Evolutionary conservation across 208 protist species (phyloP).

Genomic region (Spongospora subterranea): DNA sequence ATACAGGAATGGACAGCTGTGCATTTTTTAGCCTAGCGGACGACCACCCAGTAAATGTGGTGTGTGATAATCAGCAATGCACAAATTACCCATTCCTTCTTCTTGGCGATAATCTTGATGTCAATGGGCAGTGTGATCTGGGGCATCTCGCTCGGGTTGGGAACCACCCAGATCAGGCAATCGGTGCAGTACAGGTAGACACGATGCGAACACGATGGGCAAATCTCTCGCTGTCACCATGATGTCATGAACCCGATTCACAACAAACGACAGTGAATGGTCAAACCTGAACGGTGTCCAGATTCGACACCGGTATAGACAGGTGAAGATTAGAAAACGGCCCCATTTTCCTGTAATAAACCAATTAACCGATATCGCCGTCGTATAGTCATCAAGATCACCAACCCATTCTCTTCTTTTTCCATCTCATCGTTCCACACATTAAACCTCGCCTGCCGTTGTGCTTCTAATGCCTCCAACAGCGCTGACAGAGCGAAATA

Average conservation of each 20-base stretch:
- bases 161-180: not conserved
- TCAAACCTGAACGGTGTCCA: not conserved
- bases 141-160: not conserved
- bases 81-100: slow-evolving; percentile 12
- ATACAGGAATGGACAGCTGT: slow-evolving; percentile 25
- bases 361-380: not conserved
- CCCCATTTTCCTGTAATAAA: not conserved
- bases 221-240: not conserved
- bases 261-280: not conserved
- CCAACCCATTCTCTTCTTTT: not conserved
- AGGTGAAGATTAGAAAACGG: not conserved
- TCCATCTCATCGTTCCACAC: slow-evolving; percentile 25
- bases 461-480: not conserved
- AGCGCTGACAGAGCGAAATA: no score
- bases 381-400: not conserved
- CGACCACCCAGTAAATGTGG: not conserved
- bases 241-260: no score
- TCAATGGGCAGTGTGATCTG: not conserved
- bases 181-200: slow-evolving; percentile 37
- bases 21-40: slow-evolving; percentile 35
- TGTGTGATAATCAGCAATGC: not conserved
- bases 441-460: not conserved
- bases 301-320: not conserved
- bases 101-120: not conserved
- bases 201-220: not conserved